phyloP scores from a whole-genome alignment of 2,329 filamentous ascomycete species.

The Ciborinia camelliae region DNA sequence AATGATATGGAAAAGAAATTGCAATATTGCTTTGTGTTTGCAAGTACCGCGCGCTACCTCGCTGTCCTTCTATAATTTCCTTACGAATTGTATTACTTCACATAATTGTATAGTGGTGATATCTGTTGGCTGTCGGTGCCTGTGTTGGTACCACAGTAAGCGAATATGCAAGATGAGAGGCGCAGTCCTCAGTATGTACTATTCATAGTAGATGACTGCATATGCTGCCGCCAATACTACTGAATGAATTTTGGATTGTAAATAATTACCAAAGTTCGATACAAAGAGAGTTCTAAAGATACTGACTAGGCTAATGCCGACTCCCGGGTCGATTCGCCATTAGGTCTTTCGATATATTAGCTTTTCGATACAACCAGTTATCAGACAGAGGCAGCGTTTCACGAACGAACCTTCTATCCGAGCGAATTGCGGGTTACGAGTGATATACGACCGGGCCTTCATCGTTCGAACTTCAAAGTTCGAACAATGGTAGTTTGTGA shows the following conservation, averaged over 20 bases:
- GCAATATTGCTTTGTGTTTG: not conserved
- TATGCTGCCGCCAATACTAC: not conserved
- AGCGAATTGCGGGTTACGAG: not conserved
- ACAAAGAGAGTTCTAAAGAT: not conserved
- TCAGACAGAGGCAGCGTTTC: slow-evolving; percentile 10
- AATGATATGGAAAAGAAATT: not conserved
- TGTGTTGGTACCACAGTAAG: not conserved
- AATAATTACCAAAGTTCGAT: not conserved
- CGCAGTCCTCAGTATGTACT: not conserved
- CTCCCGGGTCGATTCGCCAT: not conserved
- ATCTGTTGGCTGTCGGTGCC: not conserved
- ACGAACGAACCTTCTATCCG: not conserved
- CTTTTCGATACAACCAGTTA: no score
- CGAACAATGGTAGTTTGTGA: not conserved
- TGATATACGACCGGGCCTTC: not conserved
- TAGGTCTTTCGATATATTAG: slow-evolving; percentile 11
- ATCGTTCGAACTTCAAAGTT: not conserved
- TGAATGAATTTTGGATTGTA: not conserved
- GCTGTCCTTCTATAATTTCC: not conserved
- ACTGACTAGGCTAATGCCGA: slow-evolving; percentile 1
- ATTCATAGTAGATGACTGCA: not conserved
- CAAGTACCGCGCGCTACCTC: slow-evolving; percentile 13
- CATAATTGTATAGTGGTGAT: not conserved
- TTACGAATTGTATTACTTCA: slow-evolving; percentile 3
- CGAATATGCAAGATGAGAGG: slow-evolving; percentile 5